Percentiles rank a stretch among this genome's conserved stretches.
Evolutionary conservation across 177 flowering plant species (phyloP).

Genomic region (Telopea speciosissima): DNA sequence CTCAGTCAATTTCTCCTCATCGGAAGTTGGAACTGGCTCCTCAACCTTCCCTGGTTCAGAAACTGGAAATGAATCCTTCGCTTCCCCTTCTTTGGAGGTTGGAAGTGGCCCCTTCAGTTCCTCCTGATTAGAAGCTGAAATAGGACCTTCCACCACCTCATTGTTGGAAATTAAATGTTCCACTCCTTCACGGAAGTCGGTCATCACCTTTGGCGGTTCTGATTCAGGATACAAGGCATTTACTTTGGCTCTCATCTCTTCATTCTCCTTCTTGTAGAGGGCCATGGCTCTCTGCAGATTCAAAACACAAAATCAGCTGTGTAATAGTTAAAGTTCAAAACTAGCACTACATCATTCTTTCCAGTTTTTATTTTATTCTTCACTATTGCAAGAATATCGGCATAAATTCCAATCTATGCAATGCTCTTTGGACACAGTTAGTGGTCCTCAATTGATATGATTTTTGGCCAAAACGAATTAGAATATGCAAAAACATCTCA

Average conservation of each 20-base stretch:
- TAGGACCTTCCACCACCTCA: background rate
- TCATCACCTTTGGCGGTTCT: conserved; percentile 8
- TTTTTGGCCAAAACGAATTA: too few relatives aligned
- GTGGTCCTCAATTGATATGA: background rate
- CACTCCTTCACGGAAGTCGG: conserved; percentile 8
- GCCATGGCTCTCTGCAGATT: conserved; percentile 58
- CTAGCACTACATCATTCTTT: background rate
- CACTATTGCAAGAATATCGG: background rate
- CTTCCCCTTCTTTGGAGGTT: background rate
- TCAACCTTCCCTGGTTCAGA: background rate
- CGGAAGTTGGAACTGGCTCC: conserved; percentile 6
- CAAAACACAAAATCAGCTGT: conserved; percentile 3
- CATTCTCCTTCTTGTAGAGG: conserved; percentile 56
- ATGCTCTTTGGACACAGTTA: background rate
- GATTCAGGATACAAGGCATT: conserved; percentile 2
- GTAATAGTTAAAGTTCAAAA: background rate
- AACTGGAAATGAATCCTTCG: background rate
- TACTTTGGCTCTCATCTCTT: conserved; percentile 14
- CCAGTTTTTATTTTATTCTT: background rate
- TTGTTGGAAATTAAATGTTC: background rate
- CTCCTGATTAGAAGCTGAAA: background rate
- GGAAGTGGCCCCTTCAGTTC: background rate
- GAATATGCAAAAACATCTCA: background rate
- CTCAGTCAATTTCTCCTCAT: background rate
- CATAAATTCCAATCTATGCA: background rate